A percentile compares a stretch with the other conserved stretches of the same genome.
phyloP scores from a whole-genome alignment of 75 land plant species.

The Picea sitchensis region DNA sequence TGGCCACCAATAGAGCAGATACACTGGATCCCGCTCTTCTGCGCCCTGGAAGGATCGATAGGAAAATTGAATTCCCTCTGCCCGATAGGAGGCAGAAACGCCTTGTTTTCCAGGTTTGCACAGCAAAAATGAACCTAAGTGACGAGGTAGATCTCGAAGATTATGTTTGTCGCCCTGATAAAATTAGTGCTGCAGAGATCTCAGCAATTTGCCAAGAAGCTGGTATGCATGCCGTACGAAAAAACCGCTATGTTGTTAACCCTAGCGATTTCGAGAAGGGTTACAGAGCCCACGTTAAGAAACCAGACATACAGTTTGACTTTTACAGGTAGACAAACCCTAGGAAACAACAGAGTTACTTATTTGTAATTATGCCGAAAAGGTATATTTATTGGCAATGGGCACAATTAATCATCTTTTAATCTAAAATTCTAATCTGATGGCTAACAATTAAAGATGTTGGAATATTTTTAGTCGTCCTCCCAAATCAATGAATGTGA shows the following conservation, averaged over 20 bases:
- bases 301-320: constrained; percentile 48
- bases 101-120: constrained; percentile 90
- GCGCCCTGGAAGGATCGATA: constrained; percentile 77
- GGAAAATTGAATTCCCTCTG: constrained; percentile 82
- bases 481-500: too few relatives aligned
- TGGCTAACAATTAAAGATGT: too few relatives aligned
- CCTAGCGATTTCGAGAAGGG: constrained; percentile 92
- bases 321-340: too few relatives aligned
- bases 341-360: too few relatives aligned
- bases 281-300: constrained; percentile 76
- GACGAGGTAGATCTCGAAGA: constrained; percentile 91
- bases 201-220: constrained; percentile 87
- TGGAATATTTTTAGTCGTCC: too few relatives aligned
- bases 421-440: too few relatives aligned
- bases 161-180: constrained; percentile 84
- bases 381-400: too few relatives aligned
- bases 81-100: constrained; percentile 87
- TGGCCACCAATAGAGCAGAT: constrained; percentile 86
- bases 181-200: constrained; percentile 94
- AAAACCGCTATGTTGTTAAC: constrained; percentile 77
- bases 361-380: too few relatives aligned
- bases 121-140: constrained; percentile 82
- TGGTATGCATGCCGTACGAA: constrained; percentile 83
- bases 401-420: too few relatives aligned
- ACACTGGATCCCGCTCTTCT: constrained; percentile 81